Evolutionary conservation across 371 early-diverging fungal species (phyloP), one percentile per base, ranked within the genome.

Genomic region (Entomophthora muscae): DNA sequence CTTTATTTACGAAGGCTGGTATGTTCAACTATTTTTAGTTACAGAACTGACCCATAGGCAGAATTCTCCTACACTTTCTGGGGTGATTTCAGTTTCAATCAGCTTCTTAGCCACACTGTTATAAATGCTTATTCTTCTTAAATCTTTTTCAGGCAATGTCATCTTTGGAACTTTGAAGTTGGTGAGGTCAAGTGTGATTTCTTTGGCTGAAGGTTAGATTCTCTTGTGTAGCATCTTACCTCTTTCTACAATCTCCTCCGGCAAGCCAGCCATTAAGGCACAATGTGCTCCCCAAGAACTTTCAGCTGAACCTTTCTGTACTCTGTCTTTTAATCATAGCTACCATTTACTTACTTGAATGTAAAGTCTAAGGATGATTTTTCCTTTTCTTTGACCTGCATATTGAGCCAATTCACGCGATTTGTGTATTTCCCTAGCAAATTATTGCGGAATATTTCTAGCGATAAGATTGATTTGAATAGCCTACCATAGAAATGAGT

Each of bases 401-500:
- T 62, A 13, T 53, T 52, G 2, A 33, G 28, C 62, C 62, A 62
- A 10, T 52, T 7, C 23, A 62, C 53, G 21, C 26, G 27, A 52
- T 26, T 53, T 13, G 1, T 62, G 7, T 33, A 26, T 24, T 22
- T 17, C 24, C 17, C 53, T 30, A 52, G 28, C 32, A 60, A 24
- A 33, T 32, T 60, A 23, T 60, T 60, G 1, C 13, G 30, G 24
- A 21, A 60, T 13, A 60, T 60, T 13, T 60, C 58, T 57, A 32
- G 13, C 5, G 2, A 17, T 3, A 33, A 5, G 12, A 51, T 7
- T 22, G 21, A 62, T 52, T 33, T n/a, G n/a, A 62, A 52, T 27
- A 52, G 31, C 7, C 13, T 61, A 62, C 62, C 62, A 62, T 62
- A 13, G 26, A 52, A 62, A 28, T 62, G 62, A 10, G 62, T 52